Evolutionary conservation across 2,329 filamentous ascomycete genomes (phyloP).

Genomic region (Phialophora tarda): DNA sequence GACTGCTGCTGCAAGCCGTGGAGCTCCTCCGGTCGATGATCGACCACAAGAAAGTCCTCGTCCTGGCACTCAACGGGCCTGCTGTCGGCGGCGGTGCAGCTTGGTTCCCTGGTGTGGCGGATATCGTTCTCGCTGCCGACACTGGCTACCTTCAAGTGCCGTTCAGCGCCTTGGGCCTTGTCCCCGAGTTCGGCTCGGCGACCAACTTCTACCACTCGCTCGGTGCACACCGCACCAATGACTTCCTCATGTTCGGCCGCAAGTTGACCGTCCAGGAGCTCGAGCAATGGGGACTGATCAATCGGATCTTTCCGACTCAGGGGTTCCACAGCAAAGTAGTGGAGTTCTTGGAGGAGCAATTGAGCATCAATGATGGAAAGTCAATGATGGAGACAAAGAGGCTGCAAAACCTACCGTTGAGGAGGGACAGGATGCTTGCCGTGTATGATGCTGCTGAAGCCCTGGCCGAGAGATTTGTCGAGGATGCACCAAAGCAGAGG

Average conservation of each 20-base stretch:
- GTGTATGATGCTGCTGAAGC: conserved; percentile 57
- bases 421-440: conserved; percentile 53
- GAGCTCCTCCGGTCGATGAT: conserved; percentile 45
- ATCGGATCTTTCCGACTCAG: conserved; percentile 51
- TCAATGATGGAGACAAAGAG: conserved; percentile 61
- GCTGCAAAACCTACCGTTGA: conserved; percentile 54
- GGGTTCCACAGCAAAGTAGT: conserved; percentile 52
- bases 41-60: conserved; percentile 58
- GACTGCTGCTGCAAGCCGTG: conserved; percentile 7
- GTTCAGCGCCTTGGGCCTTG: conserved; percentile 55
- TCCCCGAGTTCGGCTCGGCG: conserved; percentile 57
- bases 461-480: conserved; percentile 56
- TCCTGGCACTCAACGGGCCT: conserved; percentile 58
- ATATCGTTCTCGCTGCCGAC: conserved; percentile 55
- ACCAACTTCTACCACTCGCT: conserved; percentile 55
- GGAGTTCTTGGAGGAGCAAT: conserved; percentile 51
- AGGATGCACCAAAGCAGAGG: conserved; percentile 53
- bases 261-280: conserved; percentile 53
- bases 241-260: conserved; percentile 59
- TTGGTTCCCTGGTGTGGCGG: conserved; percentile 57
- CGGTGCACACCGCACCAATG: conserved; percentile 58
- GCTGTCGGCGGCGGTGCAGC: conserved; percentile 58
- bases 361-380: conserved; percentile 60
- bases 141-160: conserved; percentile 56
- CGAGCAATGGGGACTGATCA: conserved; percentile 53